These are phyloP conservation scores for Suillus luteus DNA, from an alignment of 768 basidiomycete species.

Conservation along the genomic window DNA sequence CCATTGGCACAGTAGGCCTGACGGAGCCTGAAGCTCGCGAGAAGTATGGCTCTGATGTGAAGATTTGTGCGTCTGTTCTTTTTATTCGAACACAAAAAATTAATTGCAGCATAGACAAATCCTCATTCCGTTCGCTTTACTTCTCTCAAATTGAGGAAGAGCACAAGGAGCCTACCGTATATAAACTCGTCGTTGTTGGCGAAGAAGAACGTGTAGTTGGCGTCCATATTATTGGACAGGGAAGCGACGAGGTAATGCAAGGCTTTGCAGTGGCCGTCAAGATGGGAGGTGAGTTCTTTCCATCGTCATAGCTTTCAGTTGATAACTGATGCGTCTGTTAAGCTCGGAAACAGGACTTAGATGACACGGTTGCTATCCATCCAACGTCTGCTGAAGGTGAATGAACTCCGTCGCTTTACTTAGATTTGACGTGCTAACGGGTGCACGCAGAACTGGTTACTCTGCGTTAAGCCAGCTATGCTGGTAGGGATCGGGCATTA, in stretches of 20 bases:
- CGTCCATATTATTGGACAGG: constrained; percentile 87
- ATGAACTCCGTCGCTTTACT: constrained; percentile 23
- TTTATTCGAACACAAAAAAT: constrained; percentile 9
- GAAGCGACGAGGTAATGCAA: constrained; percentile 94
- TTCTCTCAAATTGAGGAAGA: constrained; percentile 88
- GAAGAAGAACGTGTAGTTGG: constrained; percentile 96
- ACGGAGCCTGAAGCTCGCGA: constrained; percentile 89
- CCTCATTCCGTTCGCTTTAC: constrained; percentile 81
- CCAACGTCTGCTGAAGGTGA: constrained; percentile 83
- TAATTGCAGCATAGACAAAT: constrained; percentile 58
- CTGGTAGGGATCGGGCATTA: not conserved
- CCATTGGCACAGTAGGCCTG: constrained; percentile 93
- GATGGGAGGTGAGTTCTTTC: constrained; percentile 69
- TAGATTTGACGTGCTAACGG: constrained; percentile 20
- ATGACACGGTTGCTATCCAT: constrained; percentile 90
- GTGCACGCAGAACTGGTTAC: constrained; percentile 54
- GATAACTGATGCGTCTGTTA: not conserved
- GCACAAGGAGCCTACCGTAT: constrained; percentile 93
- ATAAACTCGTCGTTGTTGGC: constrained; percentile 88
- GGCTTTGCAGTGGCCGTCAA: constrained; percentile 97
- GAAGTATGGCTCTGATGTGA: constrained; percentile 86
- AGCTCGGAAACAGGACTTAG: constrained; percentile 80
- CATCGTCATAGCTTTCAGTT: not conserved
- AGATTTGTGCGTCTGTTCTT: constrained; percentile 73
- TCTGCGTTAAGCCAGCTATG: constrained; percentile 38